A percentile compares a stretch with the other conserved stretches of the same genome.
Conservation (phyloP, 352 stramenopile species). For the Globisporangium radiosum region DNA sequence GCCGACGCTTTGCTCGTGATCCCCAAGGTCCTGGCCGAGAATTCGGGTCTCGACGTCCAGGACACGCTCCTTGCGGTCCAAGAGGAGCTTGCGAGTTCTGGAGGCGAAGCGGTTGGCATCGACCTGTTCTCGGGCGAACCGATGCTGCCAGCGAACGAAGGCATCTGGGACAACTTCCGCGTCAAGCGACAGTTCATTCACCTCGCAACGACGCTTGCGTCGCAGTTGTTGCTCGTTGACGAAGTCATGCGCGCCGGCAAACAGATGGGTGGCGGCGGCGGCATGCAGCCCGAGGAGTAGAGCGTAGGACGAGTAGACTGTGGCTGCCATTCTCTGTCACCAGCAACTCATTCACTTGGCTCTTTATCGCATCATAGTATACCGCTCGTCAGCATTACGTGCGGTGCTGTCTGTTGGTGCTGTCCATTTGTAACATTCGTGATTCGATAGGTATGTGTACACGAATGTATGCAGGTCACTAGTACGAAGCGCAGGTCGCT, state of each 20-base stretch:
- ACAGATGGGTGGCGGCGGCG: conserved; percentile 88
- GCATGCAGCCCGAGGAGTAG: conserved; percentile 62
- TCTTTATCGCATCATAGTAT: too few relatives aligned
- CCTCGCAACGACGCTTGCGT: conserved; percentile 96
- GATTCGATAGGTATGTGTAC: too few relatives aligned
- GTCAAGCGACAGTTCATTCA: conserved; percentile 99
- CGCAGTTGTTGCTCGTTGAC: conserved; percentile 97
- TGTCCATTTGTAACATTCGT: too few relatives aligned
- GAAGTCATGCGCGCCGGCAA: conserved; percentile 99
- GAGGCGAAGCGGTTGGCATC: conserved; percentile 90
- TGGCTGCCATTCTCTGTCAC: too few relatives aligned
- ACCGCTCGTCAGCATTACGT: too few relatives aligned
- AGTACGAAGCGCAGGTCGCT: too few relatives aligned
- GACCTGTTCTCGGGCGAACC: conserved; percentile 95
- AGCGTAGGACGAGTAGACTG: conserved; percentile 7
- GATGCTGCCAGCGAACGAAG: conserved; percentile 95
- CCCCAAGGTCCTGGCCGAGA: conserved; percentile 95
- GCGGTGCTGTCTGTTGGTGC: too few relatives aligned
- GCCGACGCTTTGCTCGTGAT: conserved; percentile 97
- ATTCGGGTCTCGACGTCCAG: conserved; percentile 87
- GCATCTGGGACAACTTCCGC: conserved; percentile 98
- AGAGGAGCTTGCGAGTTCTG: conserved; percentile 90
- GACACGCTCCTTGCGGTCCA: conserved; percentile 95
- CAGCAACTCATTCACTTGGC: too few relatives aligned
- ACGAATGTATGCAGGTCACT: too few relatives aligned